Evolutionary conservation across 495 filamentous ascomycete genomes (phyloP), one percentile per base, ranked within the genome.

Genomic region (Podospora comata): DNA sequence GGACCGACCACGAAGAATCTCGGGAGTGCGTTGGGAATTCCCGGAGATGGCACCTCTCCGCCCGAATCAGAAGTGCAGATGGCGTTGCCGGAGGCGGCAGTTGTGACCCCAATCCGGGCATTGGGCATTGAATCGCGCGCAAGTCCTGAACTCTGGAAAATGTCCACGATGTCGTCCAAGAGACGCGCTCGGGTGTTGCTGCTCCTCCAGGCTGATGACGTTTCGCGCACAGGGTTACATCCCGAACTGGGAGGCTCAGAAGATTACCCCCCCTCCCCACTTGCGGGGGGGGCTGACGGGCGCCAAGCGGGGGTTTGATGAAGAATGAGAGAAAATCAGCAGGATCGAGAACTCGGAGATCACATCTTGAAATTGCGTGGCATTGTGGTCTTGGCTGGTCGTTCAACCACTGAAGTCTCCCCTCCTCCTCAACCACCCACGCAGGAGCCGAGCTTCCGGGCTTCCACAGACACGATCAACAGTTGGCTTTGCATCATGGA

Each of bases 161-260:
- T 5, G 5, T 58, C 15, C 4, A 27, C 6, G 19, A 5, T 26
- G 13, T 19, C 13, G 13, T 19, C 13, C n/a, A 28, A 1, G 32
- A 28, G 18, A 28, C 7, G 60, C 27, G 60, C 58, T 26, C 26
- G 16, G 9, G 60, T 19, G 32, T 2, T 44, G 61, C n/a, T 32
- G 18, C 61, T 28, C 34, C 30, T 32, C 18, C 61, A 48, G 61
- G 30, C 27, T 15, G 61, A 63, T 63, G 61, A 63, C 61, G 61
- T 63, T 32, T 20, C 27, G 20, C 61, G 18, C 61, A 63, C 61
- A 63, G 61, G 28, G 61, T 63, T 63, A 63, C 61, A 63, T 63
- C 61, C 61, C 61, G 61, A 63, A 18, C 28, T 53, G 16, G 61
- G 61, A 63, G 61, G 26, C 61, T 63, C 61, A 63, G 30, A 20